Base-by-base conservation (phyloP, 2,329 filamentous ascomycete species). In the Aspergillus novoparasiticus region DNA sequence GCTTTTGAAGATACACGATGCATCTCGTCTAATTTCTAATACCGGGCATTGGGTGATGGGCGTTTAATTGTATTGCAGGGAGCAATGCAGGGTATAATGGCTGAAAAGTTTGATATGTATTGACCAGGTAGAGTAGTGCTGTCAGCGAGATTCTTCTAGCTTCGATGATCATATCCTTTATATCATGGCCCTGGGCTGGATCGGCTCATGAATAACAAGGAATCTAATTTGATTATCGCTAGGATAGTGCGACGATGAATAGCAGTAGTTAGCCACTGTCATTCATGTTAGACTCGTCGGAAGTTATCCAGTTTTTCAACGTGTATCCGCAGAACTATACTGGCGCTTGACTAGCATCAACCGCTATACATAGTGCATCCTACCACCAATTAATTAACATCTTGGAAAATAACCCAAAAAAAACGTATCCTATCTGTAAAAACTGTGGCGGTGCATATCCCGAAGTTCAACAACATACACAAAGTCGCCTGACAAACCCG, bases 401-500 rank as follows among this genome's bases (percentile, higher is more conserved):
- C 3, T 28, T 16, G 19, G 14, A 19, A 46, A 46, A 14, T 19
- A 48, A 28, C 2, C 4, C 10, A 21, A 4, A 14, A 28, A 48
- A 48, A 23, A 5, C 12, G 12, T 26, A 14, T 3, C 36, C n/a
- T 5, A 4, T 14, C 16, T 4, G 2, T 30, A 0, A 28, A 50
- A 19, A 6, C 46, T 50, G 46, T 30, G 26, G 46, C 46, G 26
- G 26, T 50, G 46, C 26, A 30, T 30, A 9, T 2, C 26, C 8
- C 30, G 4, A 10, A 1, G 26, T 28, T 30, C 26, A 16, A 50
- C 26, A 3, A n/a, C 26, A 28, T 32, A 19, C n/a, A 30, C 8
- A 55, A 19, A 55, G 55, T 61, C 59, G 59, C 45, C 59, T 61
- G 59, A 61, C 59, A 46, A 34, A 19, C 34, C 45, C 14, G 39